These are phyloP conservation scores for Rubroboletus satanas DNA, from an alignment of 768 basidiomycete genomes.

Conservation along the genomic window DNA sequence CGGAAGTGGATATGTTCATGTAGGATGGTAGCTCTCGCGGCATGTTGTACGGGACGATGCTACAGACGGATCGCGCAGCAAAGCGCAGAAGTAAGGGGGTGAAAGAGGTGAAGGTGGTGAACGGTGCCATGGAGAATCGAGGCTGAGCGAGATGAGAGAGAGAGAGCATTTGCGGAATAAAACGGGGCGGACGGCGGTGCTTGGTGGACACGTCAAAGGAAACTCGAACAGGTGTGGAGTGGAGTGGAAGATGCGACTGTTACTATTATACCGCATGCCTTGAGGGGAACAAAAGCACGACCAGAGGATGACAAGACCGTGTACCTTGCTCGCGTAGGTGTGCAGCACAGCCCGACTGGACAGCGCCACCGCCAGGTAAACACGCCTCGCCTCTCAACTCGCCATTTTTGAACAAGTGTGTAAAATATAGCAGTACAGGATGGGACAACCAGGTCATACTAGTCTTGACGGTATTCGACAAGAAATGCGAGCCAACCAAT, in stretches of 20 bases:
- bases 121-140: constrained; percentile 1
- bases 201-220: not conserved
- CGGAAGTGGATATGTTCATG: constrained; percentile 34
- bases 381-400: too few species aligned
- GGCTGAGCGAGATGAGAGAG: not conserved
- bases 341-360: not conserved
- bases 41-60: constrained; percentile 19
- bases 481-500: not conserved
- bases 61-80: constrained; percentile 15
- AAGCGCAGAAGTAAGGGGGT: constrained; percentile 1
- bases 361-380: too few species aligned
- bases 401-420: too few species aligned
- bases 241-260: constrained; percentile 2
- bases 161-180: not conserved
- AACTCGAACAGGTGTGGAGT: not conserved
- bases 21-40: constrained; percentile 46
- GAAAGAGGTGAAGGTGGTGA: not conserved
- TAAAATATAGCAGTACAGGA: constrained; percentile 11
- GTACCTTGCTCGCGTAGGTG: not conserved
- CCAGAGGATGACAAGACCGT: constrained; percentile 10
- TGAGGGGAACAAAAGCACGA: constrained; percentile 20
- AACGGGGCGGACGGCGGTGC: not conserved
- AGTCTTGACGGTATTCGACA: constrained; percentile 1
- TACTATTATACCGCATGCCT: constrained; percentile 21
- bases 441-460: constrained; percentile 4